These are phyloP conservation scores for Luffa aegyptiaca DNA, from an alignment of 306 rosid species.

Conservation along the genomic window DNA sequence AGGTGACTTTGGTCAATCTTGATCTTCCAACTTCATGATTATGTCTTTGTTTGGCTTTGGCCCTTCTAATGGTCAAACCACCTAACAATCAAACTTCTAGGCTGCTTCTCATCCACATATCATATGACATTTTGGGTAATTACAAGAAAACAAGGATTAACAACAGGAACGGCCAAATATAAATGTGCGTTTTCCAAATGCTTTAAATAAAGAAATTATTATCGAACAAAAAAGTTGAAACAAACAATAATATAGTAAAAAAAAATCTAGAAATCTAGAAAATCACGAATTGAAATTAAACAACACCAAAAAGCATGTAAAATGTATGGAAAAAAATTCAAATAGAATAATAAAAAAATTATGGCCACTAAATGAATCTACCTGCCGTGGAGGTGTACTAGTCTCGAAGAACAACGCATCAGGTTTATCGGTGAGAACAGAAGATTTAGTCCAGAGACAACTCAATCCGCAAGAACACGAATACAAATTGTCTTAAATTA, in stretches of 20 bases:
- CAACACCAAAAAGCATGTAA: too few relatives aligned
- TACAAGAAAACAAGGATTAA: too few relatives aligned
- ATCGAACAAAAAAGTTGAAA: too few relatives aligned
- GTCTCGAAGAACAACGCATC: conserved; percentile 77
- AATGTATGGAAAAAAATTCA: background rate
- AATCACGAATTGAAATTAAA: too few relatives aligned
- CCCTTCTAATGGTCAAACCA: background rate
- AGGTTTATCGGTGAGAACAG: conserved; percentile 85
- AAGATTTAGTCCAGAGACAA: conserved; percentile 90
- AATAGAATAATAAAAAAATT: background rate
- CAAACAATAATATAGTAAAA: too few relatives aligned
- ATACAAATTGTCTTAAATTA: conserved; percentile 71
- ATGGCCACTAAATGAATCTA: background rate
- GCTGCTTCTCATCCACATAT: too few relatives aligned
- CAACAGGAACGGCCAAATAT: too few relatives aligned
- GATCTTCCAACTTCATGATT: background rate
- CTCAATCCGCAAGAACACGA: conserved; percentile 76
- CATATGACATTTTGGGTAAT: too few relatives aligned
- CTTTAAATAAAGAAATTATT: too few relatives aligned
- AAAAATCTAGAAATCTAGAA: too few relatives aligned
- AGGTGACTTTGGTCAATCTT: background rate
- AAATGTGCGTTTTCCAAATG: too few relatives aligned
- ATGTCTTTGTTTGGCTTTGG: background rate
- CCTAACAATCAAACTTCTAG: background rate
- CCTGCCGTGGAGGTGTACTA: conserved; percentile 69